A percentile compares a stretch with the other conserved stretches of the same genome.
Conservation (phyloP, 371 early-diverging fungal genomes). For the Lichtheimia hyalospora region DNA sequence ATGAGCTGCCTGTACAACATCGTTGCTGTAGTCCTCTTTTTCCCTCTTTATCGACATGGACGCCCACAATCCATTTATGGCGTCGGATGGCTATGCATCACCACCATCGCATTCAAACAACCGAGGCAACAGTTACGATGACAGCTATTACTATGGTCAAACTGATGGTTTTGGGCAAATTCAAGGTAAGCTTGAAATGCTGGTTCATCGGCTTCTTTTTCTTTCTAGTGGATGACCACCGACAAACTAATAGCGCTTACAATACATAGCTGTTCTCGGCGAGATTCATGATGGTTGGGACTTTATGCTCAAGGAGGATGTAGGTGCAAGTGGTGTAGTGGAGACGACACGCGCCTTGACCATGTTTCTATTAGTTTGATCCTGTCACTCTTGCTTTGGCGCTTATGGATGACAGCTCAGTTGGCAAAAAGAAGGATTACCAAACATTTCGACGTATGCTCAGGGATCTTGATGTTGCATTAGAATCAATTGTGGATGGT, state of each 20-base stretch:
- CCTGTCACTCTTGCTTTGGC: conserved; percentile 86
- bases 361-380: conserved; percentile 67
- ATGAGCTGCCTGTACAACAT: background rate
- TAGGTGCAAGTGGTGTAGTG: conserved; percentile 16
- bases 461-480: conserved; percentile 75
- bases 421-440: conserved; percentile 74
- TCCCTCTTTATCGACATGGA: conserved; percentile 2
- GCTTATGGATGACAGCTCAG: conserved; percentile 84
- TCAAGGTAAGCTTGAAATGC: background rate
- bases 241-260: no score
- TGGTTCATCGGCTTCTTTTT: background rate
- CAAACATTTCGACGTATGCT: conserved; percentile 71
- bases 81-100: background rate
- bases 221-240: background rate
- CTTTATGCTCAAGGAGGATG: conserved; percentile 66
- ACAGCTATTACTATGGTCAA: background rate
- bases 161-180: background rate
- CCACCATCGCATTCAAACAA: background rate
- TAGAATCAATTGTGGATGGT: conserved; percentile 90
- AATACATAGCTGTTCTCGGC: conserved; percentile 27
- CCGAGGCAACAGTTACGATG: background rate
- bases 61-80: conserved; percentile 4
- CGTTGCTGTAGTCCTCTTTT: background rate
- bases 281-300: conserved; percentile 63
- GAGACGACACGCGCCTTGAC: background rate